Conservation (phyloP, 2,329 filamentous ascomycete species). For the Scedosporium minutisporum region DNA sequence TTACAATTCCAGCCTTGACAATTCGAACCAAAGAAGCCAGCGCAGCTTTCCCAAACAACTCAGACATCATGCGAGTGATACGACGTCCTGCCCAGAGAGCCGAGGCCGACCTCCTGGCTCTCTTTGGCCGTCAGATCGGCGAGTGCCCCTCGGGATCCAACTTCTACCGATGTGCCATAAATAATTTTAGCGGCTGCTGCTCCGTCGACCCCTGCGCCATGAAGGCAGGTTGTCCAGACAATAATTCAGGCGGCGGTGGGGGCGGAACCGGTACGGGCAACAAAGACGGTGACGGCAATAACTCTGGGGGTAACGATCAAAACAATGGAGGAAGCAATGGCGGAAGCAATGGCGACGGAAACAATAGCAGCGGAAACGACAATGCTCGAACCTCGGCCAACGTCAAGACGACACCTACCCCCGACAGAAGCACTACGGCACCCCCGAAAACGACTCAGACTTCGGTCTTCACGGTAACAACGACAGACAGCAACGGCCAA, state of each 20-base stretch:
- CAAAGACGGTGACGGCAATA: not conserved
- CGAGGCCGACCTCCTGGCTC: not conserved
- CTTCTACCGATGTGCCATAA: conserved; percentile 28
- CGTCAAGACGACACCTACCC: not conserved
- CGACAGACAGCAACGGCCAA: not conserved
- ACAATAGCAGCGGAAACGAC: not conserved
- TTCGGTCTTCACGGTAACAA: conserved; percentile 17
- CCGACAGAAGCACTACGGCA: not conserved
- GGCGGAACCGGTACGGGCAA: no score
- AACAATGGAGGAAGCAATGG: not conserved
- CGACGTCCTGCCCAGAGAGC: not conserved
- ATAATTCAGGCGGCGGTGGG: not conserved
- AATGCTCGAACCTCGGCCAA: not conserved
- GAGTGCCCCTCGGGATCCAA: conserved; percentile 19
- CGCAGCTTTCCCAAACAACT: not conserved
- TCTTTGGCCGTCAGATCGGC: conserved; percentile 2
- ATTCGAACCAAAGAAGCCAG: not conserved
- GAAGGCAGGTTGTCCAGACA: conserved; percentile 18
- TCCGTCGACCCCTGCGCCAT: conserved; percentile 29
- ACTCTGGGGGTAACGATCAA: not conserved
- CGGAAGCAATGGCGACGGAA: not conserved
- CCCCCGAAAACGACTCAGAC: conserved; percentile 6
- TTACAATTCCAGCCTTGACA: not conserved
- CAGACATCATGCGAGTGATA: not conserved
- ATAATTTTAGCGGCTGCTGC: conserved; percentile 35